These are phyloP conservation scores for Colletotrichum tamarilloi DNA, from an alignment of 2,329 filamentous ascomycete species.

Conservation along the genomic window DNA sequence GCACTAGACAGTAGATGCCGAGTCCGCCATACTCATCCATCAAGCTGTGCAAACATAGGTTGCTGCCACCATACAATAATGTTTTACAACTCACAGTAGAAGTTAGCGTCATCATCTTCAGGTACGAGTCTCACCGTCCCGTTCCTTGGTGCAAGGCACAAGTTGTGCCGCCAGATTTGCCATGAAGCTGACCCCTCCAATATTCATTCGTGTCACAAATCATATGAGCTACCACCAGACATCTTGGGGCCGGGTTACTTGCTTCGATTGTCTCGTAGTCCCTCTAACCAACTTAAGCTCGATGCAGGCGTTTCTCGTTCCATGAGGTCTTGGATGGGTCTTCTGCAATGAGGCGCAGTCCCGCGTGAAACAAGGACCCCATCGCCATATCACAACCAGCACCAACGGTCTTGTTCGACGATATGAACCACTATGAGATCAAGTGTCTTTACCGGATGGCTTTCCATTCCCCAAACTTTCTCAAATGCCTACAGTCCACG, in stretches of 20 bases:
- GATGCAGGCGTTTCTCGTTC: background rate
- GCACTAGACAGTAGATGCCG: background rate
- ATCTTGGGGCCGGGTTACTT: background rate
- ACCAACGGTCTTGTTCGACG: background rate
- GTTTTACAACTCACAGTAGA: background rate
- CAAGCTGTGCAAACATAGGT: background rate
- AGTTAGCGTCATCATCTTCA: background rate
- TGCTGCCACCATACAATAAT: background rate
- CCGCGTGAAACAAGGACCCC: conserved; percentile 19
- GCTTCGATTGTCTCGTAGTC: background rate
- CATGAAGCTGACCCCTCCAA: conserved; percentile 4
- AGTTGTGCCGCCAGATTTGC: background rate
- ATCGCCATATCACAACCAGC: conserved; percentile 6
- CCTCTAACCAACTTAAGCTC: background rate
- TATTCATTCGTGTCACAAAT: background rate
- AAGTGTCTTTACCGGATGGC: background rate
- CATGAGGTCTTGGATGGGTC: background rate
- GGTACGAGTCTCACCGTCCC: conserved; percentile 13
- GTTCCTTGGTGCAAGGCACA: background rate
- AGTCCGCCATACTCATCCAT: background rate
- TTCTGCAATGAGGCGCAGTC: conserved; percentile 8
- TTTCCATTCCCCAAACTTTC: background rate
- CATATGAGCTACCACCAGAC: background rate
- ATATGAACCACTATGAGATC: background rate
- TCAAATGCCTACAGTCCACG: background rate